Evolutionary conservation across 495 filamentous ascomycete species (phyloP).

Genomic region (Halenospora varia): DNA sequence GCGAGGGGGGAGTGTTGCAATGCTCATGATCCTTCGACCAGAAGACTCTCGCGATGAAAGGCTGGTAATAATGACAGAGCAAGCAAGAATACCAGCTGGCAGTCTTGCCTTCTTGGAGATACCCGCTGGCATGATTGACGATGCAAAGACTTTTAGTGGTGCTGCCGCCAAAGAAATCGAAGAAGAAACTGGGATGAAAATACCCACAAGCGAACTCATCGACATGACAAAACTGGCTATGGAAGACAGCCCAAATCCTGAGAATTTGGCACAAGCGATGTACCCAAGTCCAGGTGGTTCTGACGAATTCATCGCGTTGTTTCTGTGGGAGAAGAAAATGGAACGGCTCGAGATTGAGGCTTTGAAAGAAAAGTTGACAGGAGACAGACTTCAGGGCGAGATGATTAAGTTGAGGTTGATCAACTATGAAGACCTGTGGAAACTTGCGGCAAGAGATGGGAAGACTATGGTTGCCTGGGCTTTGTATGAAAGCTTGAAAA

Average conservation of each 20-base stretch:
- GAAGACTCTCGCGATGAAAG: constrained; percentile 44
- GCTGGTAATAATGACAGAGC: constrained; percentile 71
- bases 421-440: constrained; percentile 69
- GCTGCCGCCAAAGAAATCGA: constrained; percentile 74
- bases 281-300: constrained; percentile 77
- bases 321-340: constrained; percentile 66
- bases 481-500: constrained; percentile 66
- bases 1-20: constrained; percentile 74
- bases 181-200: constrained; percentile 62
- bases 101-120: constrained; percentile 72
- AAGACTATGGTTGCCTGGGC: constrained; percentile 77
- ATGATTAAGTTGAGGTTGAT: constrained; percentile 70
- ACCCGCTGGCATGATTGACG: constrained; percentile 87
- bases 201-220: constrained; percentile 51
- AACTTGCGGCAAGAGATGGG: constrained; percentile 66
- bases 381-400: constrained; percentile 64
- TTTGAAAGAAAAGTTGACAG: constrained; percentile 71
- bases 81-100: constrained; percentile 75
- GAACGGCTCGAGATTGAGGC: constrained; percentile 55
- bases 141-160: constrained; percentile 66
- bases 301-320: constrained; percentile 80
- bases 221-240: constrained; percentile 63
- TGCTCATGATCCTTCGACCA: constrained; percentile 75
- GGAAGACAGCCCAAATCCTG: constrained; percentile 15
- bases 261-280: constrained; percentile 53